Evolutionary conservation across 805 yeast genomes (phyloP).

Genomic region (Yamadazyma tumulicola): DNA sequence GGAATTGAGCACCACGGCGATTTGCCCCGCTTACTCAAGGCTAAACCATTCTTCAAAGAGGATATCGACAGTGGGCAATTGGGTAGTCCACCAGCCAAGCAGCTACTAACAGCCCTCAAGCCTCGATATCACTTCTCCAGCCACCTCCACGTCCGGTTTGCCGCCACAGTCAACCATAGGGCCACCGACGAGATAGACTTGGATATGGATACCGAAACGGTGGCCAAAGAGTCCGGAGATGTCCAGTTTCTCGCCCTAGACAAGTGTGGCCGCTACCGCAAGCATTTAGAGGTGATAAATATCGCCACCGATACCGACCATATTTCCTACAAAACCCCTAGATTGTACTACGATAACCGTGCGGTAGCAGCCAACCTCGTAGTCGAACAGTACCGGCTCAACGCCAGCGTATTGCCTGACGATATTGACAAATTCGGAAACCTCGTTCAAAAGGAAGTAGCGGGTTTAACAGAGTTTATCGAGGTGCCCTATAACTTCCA

Average conservation of each 20-base stretch:
- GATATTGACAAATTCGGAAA: neutral
- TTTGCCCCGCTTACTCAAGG: slow-evolving; percentile 40
- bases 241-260: slow-evolving; percentile 76
- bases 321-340: slow-evolving; percentile 5
- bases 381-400: slow-evolving; percentile 19
- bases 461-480: neutral
- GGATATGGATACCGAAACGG: slow-evolving; percentile 17
- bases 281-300: slow-evolving; percentile 51
- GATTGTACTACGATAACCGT: slow-evolving; percentile 28
- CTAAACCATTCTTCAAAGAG: slow-evolving; percentile 62
- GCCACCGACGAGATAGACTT: slow-evolving; percentile 18
- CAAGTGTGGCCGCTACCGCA: slow-evolving; percentile 69
- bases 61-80: slow-evolving; percentile 60
- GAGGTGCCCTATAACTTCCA: slow-evolving; percentile 22
- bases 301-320: slow-evolving; percentile 23
- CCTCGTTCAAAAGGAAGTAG: neutral
- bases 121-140: slow-evolving; percentile 86
- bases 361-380: slow-evolving; percentile 33
- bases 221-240: neutral
- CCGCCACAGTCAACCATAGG: slow-evolving; percentile 44
- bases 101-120: slow-evolving; percentile 47
- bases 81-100: slow-evolving; percentile 70
- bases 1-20: slow-evolving; percentile 70
- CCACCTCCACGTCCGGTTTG: slow-evolving; percentile 76
- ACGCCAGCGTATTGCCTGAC: neutral